Evolutionary conservation across 345 rosid genomes (phyloP), one percentile per base, ranked within the genome.

Genomic region (Arabis hirsuta): DNA sequence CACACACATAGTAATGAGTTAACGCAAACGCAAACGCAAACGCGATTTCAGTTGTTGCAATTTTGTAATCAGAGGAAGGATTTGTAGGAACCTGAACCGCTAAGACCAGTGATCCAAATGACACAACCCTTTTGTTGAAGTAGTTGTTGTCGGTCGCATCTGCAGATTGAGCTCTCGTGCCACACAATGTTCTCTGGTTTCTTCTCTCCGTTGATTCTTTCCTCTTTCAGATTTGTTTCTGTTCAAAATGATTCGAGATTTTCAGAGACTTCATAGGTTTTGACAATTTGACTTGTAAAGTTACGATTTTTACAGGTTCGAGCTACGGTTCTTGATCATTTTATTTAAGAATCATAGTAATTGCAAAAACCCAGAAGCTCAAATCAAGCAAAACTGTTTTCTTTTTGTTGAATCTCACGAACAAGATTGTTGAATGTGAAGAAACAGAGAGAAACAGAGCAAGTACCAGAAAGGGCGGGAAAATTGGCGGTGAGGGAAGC

Each of bases 101-200:
- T 86, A 22, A 88, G 91, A 69, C 96, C 94, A 9, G 92, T 90
- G 73, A 88, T 80, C 96, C 96, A 90, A 62, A 88, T 81, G 74
- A 88, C 89, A 48, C 94, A 90, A 36, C 96, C 96, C 76, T 90
- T 90, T 73, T 90, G 96, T 79, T 86, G 86, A 70, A 90, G 89
- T 69, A 90, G 74, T 27, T 81, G 78, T 57, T 88, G 90, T 79
- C 96, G 74, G 41, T 83, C 88, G 64, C 73, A 55, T 82, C 86
- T 86, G 44, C 74, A 86, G 16, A 88, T 87, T 2, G 92, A 83
- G 81, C 85, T 79, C 73, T 82, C 77, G 62, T 90, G 94, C 96
- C 94, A 90, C 61, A 84, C 76, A 54, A 90, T 85, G 80, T 90
- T 88, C 50, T 83, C 83, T 13, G 87, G 67, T 45, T 86, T 86